Percentiles rank a stretch among this genome's conserved stretches.
phyloP scores from a whole-genome alignment of 805 yeast genomes.

The Geotrichum ghanense region DNA sequence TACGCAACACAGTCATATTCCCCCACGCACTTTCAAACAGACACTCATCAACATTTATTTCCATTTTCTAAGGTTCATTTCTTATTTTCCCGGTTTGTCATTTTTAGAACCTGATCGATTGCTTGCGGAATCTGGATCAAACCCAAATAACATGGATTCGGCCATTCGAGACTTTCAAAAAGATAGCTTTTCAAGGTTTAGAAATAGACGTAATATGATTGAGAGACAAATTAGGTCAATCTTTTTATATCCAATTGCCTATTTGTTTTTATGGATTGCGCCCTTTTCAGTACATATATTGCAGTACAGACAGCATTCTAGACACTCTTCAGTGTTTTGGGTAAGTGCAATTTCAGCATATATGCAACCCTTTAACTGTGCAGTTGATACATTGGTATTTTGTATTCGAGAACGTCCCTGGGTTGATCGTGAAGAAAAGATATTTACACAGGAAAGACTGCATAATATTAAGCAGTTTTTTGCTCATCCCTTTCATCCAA shows the following conservation, averaged over 20 bases:
- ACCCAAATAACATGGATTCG: neutral
- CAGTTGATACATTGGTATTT: slow-evolving; percentile 86
- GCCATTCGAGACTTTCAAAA: slow-evolving; percentile 6
- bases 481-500: neutral
- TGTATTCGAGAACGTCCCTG: slow-evolving; percentile 42
- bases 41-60: neutral
- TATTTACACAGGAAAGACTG: neutral
- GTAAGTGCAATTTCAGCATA: slow-evolving; percentile 52
- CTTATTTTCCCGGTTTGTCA: slow-evolving; percentile 1
- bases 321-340: slow-evolving; percentile 41
- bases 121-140: neutral
- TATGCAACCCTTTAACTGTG: slow-evolving; percentile 68
- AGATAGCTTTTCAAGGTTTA: slow-evolving; percentile 49
- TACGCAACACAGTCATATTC: neutral
- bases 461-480: neutral
- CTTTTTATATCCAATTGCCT: slow-evolving; percentile 75
- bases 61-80: neutral
- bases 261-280: slow-evolving; percentile 67
- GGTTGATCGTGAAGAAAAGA: slow-evolving; percentile 16
- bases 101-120: neutral
- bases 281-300: slow-evolving; percentile 61
- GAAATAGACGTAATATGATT: slow-evolving; percentile 50
- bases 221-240: slow-evolving; percentile 66
- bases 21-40: neutral
- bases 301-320: slow-evolving; percentile 21